Evolutionary conservation across 352 stramenopile genomes (phyloP).

Genomic region (Globisporangium camurandrum): DNA sequence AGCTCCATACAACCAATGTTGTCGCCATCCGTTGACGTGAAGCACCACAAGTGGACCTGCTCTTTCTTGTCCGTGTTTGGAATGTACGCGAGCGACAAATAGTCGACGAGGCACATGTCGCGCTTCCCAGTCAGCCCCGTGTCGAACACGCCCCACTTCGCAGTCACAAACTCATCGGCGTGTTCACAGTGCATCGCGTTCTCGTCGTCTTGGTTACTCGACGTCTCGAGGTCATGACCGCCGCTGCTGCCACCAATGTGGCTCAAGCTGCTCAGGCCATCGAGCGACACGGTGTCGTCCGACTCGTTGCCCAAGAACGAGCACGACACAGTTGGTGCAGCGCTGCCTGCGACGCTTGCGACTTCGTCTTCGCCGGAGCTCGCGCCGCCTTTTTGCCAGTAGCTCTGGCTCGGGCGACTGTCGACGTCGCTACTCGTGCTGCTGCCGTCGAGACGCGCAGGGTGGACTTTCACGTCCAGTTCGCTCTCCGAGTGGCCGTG

Average conservation of each 20-base stretch:
- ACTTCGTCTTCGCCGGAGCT: slow-evolving; percentile 11
- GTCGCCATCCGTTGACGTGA: slow-evolving; percentile 64
- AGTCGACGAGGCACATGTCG: slow-evolving; percentile 71
- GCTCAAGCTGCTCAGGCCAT: slow-evolving; percentile 16
- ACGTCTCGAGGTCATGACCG: not conserved
- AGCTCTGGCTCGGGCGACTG: slow-evolving; percentile 15
- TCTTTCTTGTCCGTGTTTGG: slow-evolving; percentile 49
- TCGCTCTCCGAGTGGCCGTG: slow-evolving; percentile 7
- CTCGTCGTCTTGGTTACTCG: slow-evolving; percentile 2
- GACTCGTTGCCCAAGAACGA: slow-evolving; percentile 8
- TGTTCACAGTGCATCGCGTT: slow-evolving; percentile 17
- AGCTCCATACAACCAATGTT: slow-evolving; percentile 72
- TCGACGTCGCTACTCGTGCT: slow-evolving; percentile 10
- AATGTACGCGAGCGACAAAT: slow-evolving; percentile 53
- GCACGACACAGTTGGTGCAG: not conserved
- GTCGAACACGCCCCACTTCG: slow-evolving; percentile 76
- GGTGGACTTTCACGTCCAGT: slow-evolving; percentile 7
- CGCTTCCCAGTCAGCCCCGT: slow-evolving; percentile 43
- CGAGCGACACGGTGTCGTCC: slow-evolving; percentile 2
- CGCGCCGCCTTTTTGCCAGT: slow-evolving; percentile 16
- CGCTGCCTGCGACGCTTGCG: not conserved
- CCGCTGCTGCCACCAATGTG: slow-evolving; percentile 13
- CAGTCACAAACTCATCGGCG: slow-evolving; percentile 49
- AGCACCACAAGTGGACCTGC: slow-evolving; percentile 65
- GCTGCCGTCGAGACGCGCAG: slow-evolving; percentile 7